Base-by-base conservation (phyloP, 331 rosid species). In the Dryas integrifolia region DNA sequence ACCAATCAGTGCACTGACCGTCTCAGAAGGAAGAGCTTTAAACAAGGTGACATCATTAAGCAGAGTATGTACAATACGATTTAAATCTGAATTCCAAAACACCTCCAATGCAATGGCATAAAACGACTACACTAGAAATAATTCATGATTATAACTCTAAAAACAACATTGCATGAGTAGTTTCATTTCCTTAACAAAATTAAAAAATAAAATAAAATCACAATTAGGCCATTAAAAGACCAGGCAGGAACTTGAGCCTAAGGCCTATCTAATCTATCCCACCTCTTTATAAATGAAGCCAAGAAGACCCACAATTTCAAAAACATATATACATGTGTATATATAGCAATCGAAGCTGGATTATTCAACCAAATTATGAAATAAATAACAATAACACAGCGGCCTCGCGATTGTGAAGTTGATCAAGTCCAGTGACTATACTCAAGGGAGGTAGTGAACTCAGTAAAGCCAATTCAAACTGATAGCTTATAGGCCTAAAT, bases 401-500 rank as follows among this genome's bases (percentile, higher is more conserved):
- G 0, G 26, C 67, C 47, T 15, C 35, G 7, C 5, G 64, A 70
- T 71, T 26, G 26, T 1, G 10, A 41, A 69, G 52, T 56, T 14
- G 52, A 72, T 58, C 18, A 46, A 58, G 47, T 9, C 76, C 76
- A 58, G 58, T 72, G 57, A 72, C 65, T 24, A 48, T 0, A 26
- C 6, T 2, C 5, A 65, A 1, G 4, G n/a, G 5, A 16, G 40
- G 9, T 39, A 44, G 55, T 47, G 26, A 67, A 24, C 48, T 49
- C 59, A 66, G 11, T 8, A 49, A 30, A 50, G 72, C 75, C 62
- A 12, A 26, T 77, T 59, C 38, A 60, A 51, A 74, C 47, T 45
- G 64, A 66, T 48, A 18, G 71, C 39, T 30, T 9, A 15, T 46
- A 9, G 45, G 63, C 75, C 58, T 49, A 58, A 48, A 7, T 0